phyloP scores from a whole-genome alignment of 2,329 filamentous ascomycete species.

The Pestalotiopsis sp. region DNA sequence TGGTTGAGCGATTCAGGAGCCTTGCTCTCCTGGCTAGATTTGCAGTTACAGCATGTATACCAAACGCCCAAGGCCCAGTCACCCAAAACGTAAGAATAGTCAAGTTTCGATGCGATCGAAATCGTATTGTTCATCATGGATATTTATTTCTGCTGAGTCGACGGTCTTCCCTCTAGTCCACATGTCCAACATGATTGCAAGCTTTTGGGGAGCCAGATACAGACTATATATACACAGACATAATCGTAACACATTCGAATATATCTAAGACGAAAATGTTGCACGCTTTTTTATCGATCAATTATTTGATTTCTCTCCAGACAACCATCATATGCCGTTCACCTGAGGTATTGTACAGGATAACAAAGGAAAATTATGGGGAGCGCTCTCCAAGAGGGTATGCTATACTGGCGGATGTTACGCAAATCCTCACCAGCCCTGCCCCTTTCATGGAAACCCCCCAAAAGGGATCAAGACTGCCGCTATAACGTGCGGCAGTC shows the following conservation, averaged over 20 bases:
- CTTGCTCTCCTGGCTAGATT: no score
- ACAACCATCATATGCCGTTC: conserved; percentile 8
- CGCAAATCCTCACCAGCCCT: background rate
- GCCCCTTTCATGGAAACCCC: background rate
- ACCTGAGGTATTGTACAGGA: conserved; percentile 16
- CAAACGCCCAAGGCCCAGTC: background rate
- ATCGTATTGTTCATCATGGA: no score
- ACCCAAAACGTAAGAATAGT: no score
- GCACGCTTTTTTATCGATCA: background rate
- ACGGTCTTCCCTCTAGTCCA: no score
- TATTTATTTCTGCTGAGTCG: no score
- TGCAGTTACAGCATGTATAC: background rate
- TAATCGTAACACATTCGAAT: no score
- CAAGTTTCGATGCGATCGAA: no score
- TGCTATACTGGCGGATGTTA: conserved; percentile 7
- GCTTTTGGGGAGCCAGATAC: no score
- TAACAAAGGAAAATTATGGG: conserved; percentile 16
- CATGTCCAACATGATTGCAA: no score
- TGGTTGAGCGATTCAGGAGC: no score
- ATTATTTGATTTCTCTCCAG: conserved; percentile 14
- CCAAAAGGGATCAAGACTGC: background rate
- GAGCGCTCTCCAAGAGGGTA: conserved; percentile 2
- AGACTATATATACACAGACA: no score
- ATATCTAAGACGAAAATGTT: background rate
- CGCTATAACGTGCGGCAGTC: background rate